phyloP scores from a whole-genome alignment of 1,284 basidiomycete genomes.

The Ustilago hordei region DNA sequence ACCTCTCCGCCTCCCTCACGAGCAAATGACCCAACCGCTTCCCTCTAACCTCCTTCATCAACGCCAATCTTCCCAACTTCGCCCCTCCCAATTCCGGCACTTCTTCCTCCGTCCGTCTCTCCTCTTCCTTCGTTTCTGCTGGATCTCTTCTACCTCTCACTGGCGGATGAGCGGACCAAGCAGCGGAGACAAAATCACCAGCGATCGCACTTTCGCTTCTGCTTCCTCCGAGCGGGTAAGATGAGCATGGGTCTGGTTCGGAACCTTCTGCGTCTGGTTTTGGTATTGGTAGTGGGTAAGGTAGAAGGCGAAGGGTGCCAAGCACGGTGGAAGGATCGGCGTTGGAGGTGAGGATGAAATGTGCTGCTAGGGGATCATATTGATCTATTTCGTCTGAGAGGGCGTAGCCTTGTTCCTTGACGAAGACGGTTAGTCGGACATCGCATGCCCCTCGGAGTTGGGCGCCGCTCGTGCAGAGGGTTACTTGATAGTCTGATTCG shows the following conservation, averaged over 20 bases:
- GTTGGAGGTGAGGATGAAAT: conserved; percentile 33
- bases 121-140: conserved; percentile 31
- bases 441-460: conserved; percentile 44
- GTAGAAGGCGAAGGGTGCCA: conserved; percentile 39
- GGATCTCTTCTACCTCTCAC: conserved; percentile 18
- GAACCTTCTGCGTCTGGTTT: conserved; percentile 28
- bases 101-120: conserved; percentile 15
- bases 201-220: conserved; percentile 38
- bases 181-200: conserved; percentile 38
- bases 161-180: conserved; percentile 19
- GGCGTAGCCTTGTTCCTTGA: conserved; percentile 57
- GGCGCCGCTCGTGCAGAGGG: conserved; percentile 30
- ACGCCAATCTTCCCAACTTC: conserved; percentile 43
- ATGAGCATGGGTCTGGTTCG: conserved; percentile 25
- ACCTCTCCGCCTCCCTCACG: conserved; percentile 38
- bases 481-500: conserved; percentile 27
- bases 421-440: conserved; percentile 55
- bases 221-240: conserved; percentile 37
- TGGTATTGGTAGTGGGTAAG: conserved; percentile 42
- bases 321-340: conserved; percentile 11
- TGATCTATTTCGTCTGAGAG: conserved; percentile 63
- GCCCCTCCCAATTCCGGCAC: conserved; percentile 38
- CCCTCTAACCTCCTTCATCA: conserved; percentile 45
- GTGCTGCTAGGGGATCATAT: conserved; percentile 51
- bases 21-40: conserved; percentile 39